phyloP scores from a whole-genome alignment of 2,329 filamentous ascomycete genomes.

The Cytospora piceae region DNA sequence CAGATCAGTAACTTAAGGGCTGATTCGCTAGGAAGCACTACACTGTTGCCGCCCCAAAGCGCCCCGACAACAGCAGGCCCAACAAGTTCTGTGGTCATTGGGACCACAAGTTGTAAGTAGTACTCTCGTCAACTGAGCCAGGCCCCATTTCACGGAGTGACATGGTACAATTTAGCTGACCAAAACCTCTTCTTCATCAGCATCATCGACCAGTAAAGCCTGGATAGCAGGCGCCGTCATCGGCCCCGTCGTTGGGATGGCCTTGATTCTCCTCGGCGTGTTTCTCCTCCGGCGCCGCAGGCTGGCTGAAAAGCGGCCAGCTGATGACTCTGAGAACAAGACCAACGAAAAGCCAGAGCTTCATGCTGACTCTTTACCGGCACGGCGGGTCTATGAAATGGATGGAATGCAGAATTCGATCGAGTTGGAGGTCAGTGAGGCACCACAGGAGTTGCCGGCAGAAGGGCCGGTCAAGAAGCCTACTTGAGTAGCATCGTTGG shows the following conservation, averaged over 20 bases:
- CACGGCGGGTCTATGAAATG: conserved; percentile 7
- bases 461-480: background rate
- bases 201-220: conserved; percentile 5
- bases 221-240: conserved; percentile 22
- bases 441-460: background rate
- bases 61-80: background rate
- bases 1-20: background rate
- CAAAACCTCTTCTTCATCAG: background rate
- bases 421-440: conserved; percentile 6
- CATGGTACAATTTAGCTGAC: background rate
- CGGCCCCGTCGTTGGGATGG: background rate
- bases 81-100: background rate
- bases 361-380: background rate
- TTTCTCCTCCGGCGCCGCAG: conserved; percentile 1
- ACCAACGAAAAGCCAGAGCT: background rate
- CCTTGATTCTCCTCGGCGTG: conserved; percentile 4
- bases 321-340: background rate
- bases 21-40: background rate
- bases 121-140: background rate
- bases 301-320: background rate
- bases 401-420: background rate
- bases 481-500: background rate
- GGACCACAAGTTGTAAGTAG: background rate
- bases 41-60: no score
- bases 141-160: background rate